phyloP scores from a whole-genome alignment of 257 asterid species.

The Thymus quinquecostatus region DNA sequence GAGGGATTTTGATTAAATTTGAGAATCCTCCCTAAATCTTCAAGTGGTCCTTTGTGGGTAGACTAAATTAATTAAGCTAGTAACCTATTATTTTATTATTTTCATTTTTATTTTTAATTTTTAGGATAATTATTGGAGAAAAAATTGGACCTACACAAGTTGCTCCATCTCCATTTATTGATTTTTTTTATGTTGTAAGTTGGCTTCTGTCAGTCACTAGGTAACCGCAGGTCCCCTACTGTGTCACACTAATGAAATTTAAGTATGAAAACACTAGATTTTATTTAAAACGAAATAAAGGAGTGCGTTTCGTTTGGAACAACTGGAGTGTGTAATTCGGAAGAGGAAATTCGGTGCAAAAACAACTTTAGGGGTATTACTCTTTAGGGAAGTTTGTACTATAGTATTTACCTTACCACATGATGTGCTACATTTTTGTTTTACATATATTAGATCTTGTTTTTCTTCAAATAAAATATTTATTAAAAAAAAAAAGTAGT shows the following conservation, averaged over 20 bases:
- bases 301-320: too few relatives aligned
- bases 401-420: background rate
- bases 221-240: constrained; percentile 37
- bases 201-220: constrained; percentile 38
- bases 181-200: constrained; percentile 25
- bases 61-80: constrained; percentile 31
- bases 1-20: constrained; percentile 15
- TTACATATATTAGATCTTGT: too few relatives aligned
- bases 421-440: background rate
- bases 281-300: too few relatives aligned
- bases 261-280: background rate
- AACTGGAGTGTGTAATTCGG: background rate
- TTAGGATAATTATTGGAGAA: background rate
- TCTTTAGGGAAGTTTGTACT: too few relatives aligned
- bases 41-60: constrained; percentile 44
- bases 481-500: too few relatives aligned
- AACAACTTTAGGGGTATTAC: background rate
- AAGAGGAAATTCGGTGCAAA: background rate
- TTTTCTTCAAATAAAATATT: too few relatives aligned
- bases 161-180: constrained; percentile 24
- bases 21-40: constrained; percentile 30
- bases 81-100: background rate
- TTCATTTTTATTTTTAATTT: too few relatives aligned
- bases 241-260: background rate
- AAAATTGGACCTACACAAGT: constrained; percentile 33